Evolutionary conservation across 2,329 filamentous ascomycete genomes (phyloP), one percentile per base, ranked within the genome.

Genomic region (Aspergillus jensenii): DNA sequence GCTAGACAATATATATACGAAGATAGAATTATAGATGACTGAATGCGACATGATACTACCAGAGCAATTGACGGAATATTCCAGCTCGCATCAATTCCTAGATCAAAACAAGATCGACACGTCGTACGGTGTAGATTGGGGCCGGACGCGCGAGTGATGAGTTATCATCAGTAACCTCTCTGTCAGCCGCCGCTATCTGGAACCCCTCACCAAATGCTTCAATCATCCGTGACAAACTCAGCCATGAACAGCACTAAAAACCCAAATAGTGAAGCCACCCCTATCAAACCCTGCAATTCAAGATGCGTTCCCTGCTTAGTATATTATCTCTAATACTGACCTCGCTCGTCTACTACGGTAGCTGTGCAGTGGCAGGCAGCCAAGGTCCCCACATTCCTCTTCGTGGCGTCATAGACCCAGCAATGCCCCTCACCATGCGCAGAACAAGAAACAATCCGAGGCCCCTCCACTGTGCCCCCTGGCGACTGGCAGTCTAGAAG

Each of bases 321-420:
- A 39, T 17, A 19, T 9, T 39, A 4, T 39, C 7, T 14, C 17
- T 39, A 49, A 49, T 37, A 25, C 23, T 47, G 40, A 43, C 40
- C 17, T 17, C n/a, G 40, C 6, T 11, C 40, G 40, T 43, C 17
- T 43, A 43, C n/a, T 21, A n/a, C 35, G 2, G 35, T 37, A 31
- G 27, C 27, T 31, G 27, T 11, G 9, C 35, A 15, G 15, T n/a
- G 15, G 7, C 35, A 14, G 12, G 12, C 35, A 37, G 15, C 3
- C 27, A 31, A 37, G 15, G 35, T n/a, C 35, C 49, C 41, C 41
- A 15, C 25, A 19, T 15, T 17, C 37, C 19, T 4, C 33, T 49
- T 35, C 52, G 47, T 63, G 57, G 58, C 62, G 61, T 65, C 62
- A 65, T 65, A 31, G 45, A 57, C 56, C 27, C 49, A 41, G 17